Evolutionary conservation across 2,329 filamentous ascomycete genomes (phyloP), one percentile per base, ranked within the genome.

Genomic region (Phoma herbarum): DNA sequence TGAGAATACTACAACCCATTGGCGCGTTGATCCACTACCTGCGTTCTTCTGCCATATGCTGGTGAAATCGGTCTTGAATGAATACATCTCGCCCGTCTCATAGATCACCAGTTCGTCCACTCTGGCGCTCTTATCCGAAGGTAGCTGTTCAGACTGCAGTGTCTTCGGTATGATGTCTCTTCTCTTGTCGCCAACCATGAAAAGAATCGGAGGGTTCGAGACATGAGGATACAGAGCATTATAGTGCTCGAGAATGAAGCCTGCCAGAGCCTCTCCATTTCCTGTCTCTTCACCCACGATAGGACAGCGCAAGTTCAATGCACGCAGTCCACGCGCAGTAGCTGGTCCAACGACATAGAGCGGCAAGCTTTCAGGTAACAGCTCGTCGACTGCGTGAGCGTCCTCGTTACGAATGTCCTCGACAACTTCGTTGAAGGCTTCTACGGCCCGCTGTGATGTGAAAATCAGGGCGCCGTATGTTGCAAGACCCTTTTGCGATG

Each of bases 151-250:
- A 37, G 85, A 84, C 82, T 88, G 90, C 35, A 98, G 80, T 1
- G 86, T 92, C 67, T 86, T 91, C 1, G 95, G 93, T 63, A 99
- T 97, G 64, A 97, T 87, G 74, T 98, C 95, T 43, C 95, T 83
- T 53, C 93, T 86, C 73, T 93, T 91, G 74, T 97, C 94, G 20
- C 95, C 95, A 0, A 96, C 93, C 14, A 96, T 84, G 75, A 98
- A 99, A 1, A 98, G 80, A 5, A 98, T 76, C 0, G 90, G 85
- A 0, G 84, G 87, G 67, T 87, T 86, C 14, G 54, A 46, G 8
- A 69, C 52, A 57, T 65, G 66, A 28, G 68, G 70, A 52, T 76
- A 69, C 11, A 82, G 61, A 8, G 59, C 57, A 52, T 84, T 85
- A 72, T 97, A 96, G 73, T 97, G 90, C 2, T 87, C 79, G 6